Evolutionary conservation across 202 grass and related monocot species (phyloP).

Genomic region (Panicum hallii): DNA sequence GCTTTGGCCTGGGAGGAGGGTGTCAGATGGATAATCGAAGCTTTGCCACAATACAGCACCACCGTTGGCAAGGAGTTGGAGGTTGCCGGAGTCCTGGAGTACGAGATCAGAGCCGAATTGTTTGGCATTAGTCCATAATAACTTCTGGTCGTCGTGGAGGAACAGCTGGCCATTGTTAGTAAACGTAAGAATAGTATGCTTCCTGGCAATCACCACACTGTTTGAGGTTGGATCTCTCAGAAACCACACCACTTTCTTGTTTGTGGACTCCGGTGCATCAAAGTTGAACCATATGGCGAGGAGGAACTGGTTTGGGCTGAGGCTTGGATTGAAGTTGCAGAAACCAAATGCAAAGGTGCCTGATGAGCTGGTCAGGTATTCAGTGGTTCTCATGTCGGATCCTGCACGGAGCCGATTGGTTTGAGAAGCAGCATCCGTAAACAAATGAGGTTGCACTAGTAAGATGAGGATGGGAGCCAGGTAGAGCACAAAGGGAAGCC

Average conservation of each 20-base stretch:
- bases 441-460: neutral
- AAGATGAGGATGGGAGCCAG: neutral
- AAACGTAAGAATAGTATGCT: neutral
- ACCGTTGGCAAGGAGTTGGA: neutral
- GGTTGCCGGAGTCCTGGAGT: conserved; percentile 45
- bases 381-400: neutral
- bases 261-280: neutral
- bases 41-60: conserved; percentile 34
- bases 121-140: neutral
- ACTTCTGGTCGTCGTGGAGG: neutral
- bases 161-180: neutral
- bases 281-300: neutral
- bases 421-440: neutral
- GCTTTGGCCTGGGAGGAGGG: conserved; percentile 37
- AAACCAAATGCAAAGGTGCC: neutral
- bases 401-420: neutral
- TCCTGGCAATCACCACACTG: neutral
- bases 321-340: neutral
- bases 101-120: neutral
- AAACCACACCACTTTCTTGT: neutral
- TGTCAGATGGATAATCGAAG: conserved; percentile 42
- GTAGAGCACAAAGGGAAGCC: neutral
- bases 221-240: neutral
- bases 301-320: neutral
- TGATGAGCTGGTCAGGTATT: neutral